Conservation (phyloP, 2,329 filamentous ascomycete genomes). For the Alternaria sp. region DNA sequence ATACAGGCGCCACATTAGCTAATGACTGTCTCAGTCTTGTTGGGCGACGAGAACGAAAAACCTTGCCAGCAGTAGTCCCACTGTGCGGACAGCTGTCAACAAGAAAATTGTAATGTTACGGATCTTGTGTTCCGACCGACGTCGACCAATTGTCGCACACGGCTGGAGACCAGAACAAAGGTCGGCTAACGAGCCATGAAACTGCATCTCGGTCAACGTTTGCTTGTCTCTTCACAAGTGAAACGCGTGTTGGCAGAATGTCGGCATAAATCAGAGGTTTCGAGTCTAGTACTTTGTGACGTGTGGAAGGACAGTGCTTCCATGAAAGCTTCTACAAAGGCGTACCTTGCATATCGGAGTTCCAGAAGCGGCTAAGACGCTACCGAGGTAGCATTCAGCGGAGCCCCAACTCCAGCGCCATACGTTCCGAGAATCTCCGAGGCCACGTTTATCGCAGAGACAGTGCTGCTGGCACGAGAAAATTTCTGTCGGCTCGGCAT, state of each 20-base stretch:
- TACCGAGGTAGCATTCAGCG: slow-evolving; percentile 31
- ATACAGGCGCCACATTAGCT: slow-evolving; percentile 1
- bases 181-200: slow-evolving; percentile 12
- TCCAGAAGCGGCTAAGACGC: slow-evolving; percentile 31
- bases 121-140: slow-evolving; percentile 19
- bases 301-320: slow-evolving; percentile 20
- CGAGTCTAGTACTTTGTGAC: slow-evolving; percentile 15
- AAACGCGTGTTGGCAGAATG: slow-evolving; percentile 12
- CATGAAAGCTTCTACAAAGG: slow-evolving; percentile 21
- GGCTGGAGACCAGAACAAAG: slow-evolving; percentile 4
- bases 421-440: slow-evolving; percentile 37
- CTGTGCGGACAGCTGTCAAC: slow-evolving; percentile 1
- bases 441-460: slow-evolving; percentile 29
- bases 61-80: slow-evolving; percentile 6
- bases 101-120: background rate
- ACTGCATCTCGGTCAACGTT: slow-evolving; percentile 14
- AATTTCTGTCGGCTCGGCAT: slow-evolving; percentile 36
- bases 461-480: slow-evolving; percentile 32
- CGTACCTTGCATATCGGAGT: slow-evolving; percentile 36
- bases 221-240: slow-evolving; percentile 7
- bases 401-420: slow-evolving; percentile 23
- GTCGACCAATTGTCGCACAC: slow-evolving; percentile 18
- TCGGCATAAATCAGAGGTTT: slow-evolving; percentile 20
- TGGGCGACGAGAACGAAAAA: slow-evolving; percentile 5
- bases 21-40: slow-evolving; percentile 8